Evolutionary conservation across 2,329 filamentous ascomycete species (phyloP).

Genomic region (Fusarium sp.): DNA sequence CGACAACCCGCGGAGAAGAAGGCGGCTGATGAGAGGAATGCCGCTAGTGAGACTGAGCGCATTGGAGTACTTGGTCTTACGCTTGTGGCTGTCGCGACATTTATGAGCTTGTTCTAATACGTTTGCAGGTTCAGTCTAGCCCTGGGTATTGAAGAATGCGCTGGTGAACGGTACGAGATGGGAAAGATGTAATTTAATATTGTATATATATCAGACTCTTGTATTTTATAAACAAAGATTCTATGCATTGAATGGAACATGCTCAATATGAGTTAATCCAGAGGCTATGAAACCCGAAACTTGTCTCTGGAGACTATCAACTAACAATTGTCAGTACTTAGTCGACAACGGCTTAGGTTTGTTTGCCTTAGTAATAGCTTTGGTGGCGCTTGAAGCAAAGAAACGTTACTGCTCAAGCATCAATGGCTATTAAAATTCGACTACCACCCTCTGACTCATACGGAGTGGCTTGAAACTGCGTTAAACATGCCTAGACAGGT

Average conservation of each 20-base stretch:
- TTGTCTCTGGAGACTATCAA: too few relatives aligned
- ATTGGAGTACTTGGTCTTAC: slow-evolving; percentile 7
- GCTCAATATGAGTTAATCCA: not conserved
- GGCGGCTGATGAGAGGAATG: not conserved
- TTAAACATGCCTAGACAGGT: too few relatives aligned
- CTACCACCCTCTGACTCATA: not conserved
- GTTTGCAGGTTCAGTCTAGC: slow-evolving; percentile 13
- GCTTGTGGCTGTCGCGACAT: slow-evolving; percentile 3
- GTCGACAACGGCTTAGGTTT: too few relatives aligned
- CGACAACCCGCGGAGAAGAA: slow-evolving; percentile 38
- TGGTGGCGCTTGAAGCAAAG: too few relatives aligned
- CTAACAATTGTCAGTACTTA: too few relatives aligned
- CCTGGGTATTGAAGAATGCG: not conserved
- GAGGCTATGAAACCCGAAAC: too few relatives aligned
- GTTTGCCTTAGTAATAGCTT: too few relatives aligned
- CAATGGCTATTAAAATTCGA: too few relatives aligned
- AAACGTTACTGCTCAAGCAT: not conserved
- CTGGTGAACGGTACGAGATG: rapidly evolving
- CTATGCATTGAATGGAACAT: not conserved
- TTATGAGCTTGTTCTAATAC: slow-evolving; percentile 42
- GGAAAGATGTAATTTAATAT: not conserved
- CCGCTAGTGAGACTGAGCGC: slow-evolving; percentile 2
- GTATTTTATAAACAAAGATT: rapidly evolving
- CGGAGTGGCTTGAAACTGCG: not conserved
- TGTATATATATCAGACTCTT: not conserved